Percentiles rank a stretch among this genome's conserved stretches.
Evolutionary conservation across 805 yeast genomes (phyloP).

Genomic region (Pichia pseudocactophila): DNA sequence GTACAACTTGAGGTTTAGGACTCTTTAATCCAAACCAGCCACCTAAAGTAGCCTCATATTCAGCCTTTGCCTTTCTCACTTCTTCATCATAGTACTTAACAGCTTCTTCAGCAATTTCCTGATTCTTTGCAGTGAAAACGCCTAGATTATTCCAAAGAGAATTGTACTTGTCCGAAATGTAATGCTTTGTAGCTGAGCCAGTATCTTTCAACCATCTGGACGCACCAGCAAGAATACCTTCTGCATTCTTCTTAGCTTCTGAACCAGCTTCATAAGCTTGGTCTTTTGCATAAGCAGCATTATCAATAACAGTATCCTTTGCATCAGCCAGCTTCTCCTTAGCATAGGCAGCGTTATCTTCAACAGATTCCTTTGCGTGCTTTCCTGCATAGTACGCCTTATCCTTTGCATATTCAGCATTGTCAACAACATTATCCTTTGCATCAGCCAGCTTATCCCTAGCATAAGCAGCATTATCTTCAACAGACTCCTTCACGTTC

Average conservation of each 20-base stretch:
- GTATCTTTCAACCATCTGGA: not conserved
- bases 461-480: constrained; percentile 1
- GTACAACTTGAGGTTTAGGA: constrained; percentile 23
- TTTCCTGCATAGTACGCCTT: not conserved
- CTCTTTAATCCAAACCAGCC: constrained; percentile 25
- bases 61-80: constrained; percentile 18
- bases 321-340: not conserved
- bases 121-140: constrained; percentile 13
- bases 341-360: not conserved
- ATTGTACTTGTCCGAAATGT: constrained; percentile 4
- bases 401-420: constrained; percentile 16
- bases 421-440: constrained; percentile 9
- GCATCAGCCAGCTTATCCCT: not conserved
- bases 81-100: constrained; percentile 20
- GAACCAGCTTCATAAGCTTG: not conserved
- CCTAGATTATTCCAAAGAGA: constrained; percentile 13
- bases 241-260: not conserved
- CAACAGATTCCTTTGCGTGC: not conserved
- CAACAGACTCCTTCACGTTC: not conserved
- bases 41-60: constrained; percentile 21
- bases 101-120: constrained; percentile 21
- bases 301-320: constrained; percentile 5
- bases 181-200: constrained; percentile 2
- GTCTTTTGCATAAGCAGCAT: too few relatives aligned
- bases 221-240: not conserved